phyloP scores from a whole-genome alignment of 176 grass and related monocot genomes.

The Aegilops tauschii region DNA sequence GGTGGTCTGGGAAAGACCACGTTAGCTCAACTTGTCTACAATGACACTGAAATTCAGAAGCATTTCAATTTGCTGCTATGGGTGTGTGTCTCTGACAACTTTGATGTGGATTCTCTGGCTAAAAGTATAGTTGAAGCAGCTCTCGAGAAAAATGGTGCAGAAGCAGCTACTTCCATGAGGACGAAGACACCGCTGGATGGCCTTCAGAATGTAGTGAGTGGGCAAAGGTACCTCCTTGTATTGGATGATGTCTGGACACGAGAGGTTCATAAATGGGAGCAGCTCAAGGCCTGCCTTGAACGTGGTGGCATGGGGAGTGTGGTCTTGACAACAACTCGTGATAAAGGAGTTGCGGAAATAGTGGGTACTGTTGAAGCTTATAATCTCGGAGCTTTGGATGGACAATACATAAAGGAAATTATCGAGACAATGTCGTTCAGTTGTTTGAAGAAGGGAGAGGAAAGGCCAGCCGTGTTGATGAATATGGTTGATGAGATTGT shows the following conservation, averaged over 20 bases:
- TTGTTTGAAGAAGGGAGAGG: background rate
- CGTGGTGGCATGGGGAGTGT: background rate
- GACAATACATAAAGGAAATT: background rate
- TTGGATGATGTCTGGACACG: background rate
- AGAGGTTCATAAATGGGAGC: background rate
- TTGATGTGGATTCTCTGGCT: background rate
- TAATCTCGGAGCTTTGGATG: background rate
- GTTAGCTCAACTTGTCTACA: background rate
- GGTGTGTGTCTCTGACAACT: background rate
- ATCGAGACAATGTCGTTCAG: background rate
- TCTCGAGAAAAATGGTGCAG: background rate
- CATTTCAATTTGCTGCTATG: background rate
- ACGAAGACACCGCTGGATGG: background rate
- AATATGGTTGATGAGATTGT: constrained; percentile 14
- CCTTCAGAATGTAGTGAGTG: background rate
- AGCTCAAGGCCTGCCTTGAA: background rate
- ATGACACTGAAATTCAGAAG: background rate
- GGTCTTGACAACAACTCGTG: background rate
- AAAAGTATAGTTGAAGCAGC: background rate
- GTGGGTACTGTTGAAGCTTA: background rate
- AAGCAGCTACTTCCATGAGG: too few species aligned
- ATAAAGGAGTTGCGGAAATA: background rate
- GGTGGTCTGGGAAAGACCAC: background rate
- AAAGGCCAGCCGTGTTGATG: background rate
- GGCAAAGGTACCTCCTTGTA: background rate